phyloP scores from a whole-genome alignment of 2,329 filamentous ascomycete genomes.

The Pseudogymnoascus sp. region DNA sequence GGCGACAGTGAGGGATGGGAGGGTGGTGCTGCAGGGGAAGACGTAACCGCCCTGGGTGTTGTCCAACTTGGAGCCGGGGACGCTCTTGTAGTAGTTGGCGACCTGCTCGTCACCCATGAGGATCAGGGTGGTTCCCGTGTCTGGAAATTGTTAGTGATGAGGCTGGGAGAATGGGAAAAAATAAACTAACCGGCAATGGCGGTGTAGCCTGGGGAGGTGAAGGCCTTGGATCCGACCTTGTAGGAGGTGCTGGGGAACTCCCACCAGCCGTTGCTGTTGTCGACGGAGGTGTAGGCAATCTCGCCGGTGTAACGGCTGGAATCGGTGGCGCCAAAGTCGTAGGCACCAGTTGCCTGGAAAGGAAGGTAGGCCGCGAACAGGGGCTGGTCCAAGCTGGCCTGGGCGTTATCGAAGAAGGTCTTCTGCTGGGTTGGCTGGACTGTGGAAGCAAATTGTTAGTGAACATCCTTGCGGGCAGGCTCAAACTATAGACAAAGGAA shows the following conservation, averaged over 20 bases:
- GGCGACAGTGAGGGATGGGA: slow-evolving; percentile 30
- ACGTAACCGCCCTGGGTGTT: slow-evolving; percentile 28
- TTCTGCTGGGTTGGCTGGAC: slow-evolving; percentile 22
- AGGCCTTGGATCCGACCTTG: slow-evolving; percentile 39
- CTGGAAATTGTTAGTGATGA: slow-evolving; percentile 13
- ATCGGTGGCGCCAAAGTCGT: slow-evolving; percentile 52
- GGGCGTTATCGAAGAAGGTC: slow-evolving; percentile 29
- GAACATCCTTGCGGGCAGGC: not conserved
- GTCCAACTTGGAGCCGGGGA: slow-evolving; percentile 27
- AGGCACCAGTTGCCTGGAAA: slow-evolving; percentile 38
- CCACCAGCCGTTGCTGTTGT: slow-evolving; percentile 46
- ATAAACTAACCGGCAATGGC: slow-evolving; percentile 23
- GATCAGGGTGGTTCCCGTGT: slow-evolving; percentile 37
- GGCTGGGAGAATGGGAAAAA: not conserved
- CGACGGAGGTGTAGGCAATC: slow-evolving; percentile 43
- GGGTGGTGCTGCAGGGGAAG: slow-evolving; percentile 29
- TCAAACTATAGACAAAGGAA: not conserved
- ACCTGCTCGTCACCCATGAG: slow-evolving; percentile 30
- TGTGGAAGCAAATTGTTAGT: not conserved
- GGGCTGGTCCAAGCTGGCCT: slow-evolving; percentile 27
- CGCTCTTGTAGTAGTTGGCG: slow-evolving; percentile 30
- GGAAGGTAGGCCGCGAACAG: slow-evolving; percentile 51
- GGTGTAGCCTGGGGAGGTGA: slow-evolving; percentile 32
- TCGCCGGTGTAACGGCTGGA: slow-evolving; percentile 42
- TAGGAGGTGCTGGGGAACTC: slow-evolving; percentile 44